Evolutionary conservation across 768 basidiomycete species (phyloP), one percentile per base, ranked within the genome.

Genomic region (Leccinum fibrillosum): DNA sequence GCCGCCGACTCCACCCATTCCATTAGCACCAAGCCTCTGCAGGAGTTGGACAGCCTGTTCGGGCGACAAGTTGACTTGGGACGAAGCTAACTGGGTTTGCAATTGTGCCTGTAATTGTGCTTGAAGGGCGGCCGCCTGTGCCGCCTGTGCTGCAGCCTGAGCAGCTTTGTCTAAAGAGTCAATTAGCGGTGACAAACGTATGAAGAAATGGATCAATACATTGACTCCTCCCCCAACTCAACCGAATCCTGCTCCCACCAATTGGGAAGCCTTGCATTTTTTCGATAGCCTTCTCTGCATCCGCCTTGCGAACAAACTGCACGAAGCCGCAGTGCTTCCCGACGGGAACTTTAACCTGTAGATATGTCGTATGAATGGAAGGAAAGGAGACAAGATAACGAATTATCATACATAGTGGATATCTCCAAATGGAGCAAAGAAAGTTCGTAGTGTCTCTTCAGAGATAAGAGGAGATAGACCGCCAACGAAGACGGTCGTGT

Each of bases 231-330:
- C 94, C 94, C 94, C 94, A 97, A 68, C 90, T 92, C 62, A 96
- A 75, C 35, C 94, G 82, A 63, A 97, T 94, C 66, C 91, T 81
- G 62, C 92, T 93, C 15, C 94, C 94, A 34, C 92, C 93, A 62
- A 97, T 88, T 4, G 93, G 92, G 70, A 94, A 96, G 25, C 93
- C 94, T 77, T 96, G 94, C 94, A 96, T 94, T 75, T 92, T 93
- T 75, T 94, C 90, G 60, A 97, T 97, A 9, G 94, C 93, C 37
- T 84, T 80, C 72, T 95, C 93, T 11, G 94, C 94, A 73, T 97
- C 94, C 10, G 84, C 85, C 73, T 96, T 94, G 62, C 87, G 83
- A 26, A 96, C 90, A 66, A 93, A 97, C 74, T 97, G 94, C 48
- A 97, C 94, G 67, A 97, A 97, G 1, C 94, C 94, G 65, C 94